Conservation (phyloP, 371 early-diverging fungal species). For the Mucor racemosus region DNA sequence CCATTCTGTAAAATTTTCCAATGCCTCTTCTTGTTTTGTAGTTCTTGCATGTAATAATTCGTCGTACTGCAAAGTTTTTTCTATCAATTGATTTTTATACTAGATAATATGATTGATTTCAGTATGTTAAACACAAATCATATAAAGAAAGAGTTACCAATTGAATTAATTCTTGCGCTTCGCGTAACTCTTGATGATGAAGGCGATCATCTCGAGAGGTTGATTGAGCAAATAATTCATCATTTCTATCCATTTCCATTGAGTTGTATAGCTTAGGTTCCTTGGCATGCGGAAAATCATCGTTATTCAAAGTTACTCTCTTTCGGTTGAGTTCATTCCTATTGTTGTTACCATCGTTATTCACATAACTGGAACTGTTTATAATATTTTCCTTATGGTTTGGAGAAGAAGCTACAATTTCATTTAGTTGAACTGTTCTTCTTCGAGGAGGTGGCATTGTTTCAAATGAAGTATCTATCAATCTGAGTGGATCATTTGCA, state of each 20-base stretch:
- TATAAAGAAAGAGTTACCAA: background rate
- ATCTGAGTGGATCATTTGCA: background rate
- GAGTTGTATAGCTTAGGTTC: background rate
- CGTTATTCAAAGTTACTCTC: background rate
- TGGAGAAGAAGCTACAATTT: constrained; percentile 1
- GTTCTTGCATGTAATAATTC: constrained; percentile 10
- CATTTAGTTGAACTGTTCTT: constrained; percentile 14
- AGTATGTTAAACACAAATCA: no score
- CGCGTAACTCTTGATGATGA: background rate
- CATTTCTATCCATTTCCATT: background rate
- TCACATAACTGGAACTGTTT: background rate
- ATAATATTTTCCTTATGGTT: background rate
- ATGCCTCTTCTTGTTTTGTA: constrained; percentile 16
- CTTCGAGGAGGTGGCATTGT: background rate
- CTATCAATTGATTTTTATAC: background rate
- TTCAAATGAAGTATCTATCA: background rate
- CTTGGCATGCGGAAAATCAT: background rate
- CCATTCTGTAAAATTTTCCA: background rate
- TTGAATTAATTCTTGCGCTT: background rate
- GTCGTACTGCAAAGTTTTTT: constrained; percentile 4
- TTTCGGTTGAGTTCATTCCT: background rate
- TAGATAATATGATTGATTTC: background rate
- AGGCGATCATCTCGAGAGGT: background rate
- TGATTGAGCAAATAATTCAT: background rate
- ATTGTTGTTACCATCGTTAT: background rate